phyloP scores from a whole-genome alignment of 2,329 filamentous ascomycete genomes.

The Colletotrichum tanaceti region DNA sequence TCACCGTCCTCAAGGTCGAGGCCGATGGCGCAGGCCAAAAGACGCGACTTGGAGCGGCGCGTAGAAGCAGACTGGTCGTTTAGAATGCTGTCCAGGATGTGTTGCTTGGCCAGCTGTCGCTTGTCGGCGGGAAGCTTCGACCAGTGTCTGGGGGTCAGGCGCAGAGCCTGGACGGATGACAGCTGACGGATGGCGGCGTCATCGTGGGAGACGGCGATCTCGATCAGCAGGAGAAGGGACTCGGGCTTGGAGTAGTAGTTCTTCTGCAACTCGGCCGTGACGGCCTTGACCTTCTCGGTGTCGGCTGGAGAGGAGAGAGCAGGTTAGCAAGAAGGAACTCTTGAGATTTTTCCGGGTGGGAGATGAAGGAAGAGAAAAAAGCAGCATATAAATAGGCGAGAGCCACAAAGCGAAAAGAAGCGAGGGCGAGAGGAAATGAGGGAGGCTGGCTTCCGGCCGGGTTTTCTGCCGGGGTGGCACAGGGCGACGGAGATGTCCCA shows the following conservation, averaged over 20 bases:
- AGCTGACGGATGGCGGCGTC: constrained; percentile 83
- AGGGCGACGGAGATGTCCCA: constrained; percentile 18
- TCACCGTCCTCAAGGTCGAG: constrained; percentile 80
- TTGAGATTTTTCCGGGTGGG: not conserved
- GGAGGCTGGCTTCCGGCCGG: constrained; percentile 31
- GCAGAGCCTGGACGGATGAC: constrained; percentile 88
- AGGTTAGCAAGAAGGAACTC: constrained; percentile 48
- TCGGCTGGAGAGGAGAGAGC: constrained; percentile 70
- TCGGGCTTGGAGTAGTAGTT: constrained; percentile 90
- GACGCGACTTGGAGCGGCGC: constrained; percentile 86
- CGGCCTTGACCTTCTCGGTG: constrained; percentile 88
- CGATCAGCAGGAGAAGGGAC: constrained; percentile 85
- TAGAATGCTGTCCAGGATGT: constrained; percentile 85
- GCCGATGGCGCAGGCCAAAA: constrained; percentile 87
- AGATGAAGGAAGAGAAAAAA: constrained; percentile 24
- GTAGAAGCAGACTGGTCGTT: constrained; percentile 81
- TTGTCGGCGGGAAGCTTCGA: constrained; percentile 76
- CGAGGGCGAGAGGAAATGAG: constrained; percentile 30
- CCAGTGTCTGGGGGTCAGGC: constrained; percentile 90
- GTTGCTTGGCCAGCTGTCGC: constrained; percentile 82
- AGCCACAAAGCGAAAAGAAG: constrained; percentile 39
- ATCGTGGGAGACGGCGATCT: constrained; percentile 85
- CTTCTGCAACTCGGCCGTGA: constrained; percentile 90
- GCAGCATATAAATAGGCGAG: constrained; percentile 34
- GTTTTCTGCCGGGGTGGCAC: constrained; percentile 37